These are phyloP conservation scores for Sugiyamaella novakii DNA, from an alignment of 1,139 yeast species.

Conservation along the genomic window DNA sequence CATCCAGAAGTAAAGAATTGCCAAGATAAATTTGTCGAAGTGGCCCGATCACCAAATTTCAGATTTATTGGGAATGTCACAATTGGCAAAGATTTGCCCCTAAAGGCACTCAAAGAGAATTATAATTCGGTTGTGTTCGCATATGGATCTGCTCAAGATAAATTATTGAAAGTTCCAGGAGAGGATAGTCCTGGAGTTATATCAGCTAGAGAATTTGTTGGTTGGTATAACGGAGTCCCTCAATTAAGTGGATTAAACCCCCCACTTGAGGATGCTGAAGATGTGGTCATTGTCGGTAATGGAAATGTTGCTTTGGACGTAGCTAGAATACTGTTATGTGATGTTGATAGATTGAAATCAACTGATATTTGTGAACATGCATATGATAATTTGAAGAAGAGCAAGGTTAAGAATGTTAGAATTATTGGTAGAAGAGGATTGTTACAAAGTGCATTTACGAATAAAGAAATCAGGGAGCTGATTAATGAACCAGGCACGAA, in stretches of 20 bases:
- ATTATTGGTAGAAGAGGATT: constrained; percentile 88
- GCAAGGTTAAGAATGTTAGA: constrained; percentile 62
- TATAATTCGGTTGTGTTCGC: constrained; percentile 79
- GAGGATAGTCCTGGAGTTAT: constrained; percentile 62
- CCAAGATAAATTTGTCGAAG: constrained; percentile 67
- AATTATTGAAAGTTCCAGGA: constrained; percentile 61
- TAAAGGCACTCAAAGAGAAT: constrained; percentile 52
- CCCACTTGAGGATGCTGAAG: constrained; percentile 58
- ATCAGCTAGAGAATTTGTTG: constrained; percentile 86
- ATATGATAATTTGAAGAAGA: constrained; percentile 51
- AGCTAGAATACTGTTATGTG: constrained; percentile 72
- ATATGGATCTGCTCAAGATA: constrained; percentile 78
- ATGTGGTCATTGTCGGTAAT: constrained; percentile 86
- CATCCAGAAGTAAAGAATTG: constrained; percentile 94
- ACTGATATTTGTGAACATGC: constrained; percentile 80
- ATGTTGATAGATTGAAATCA: constrained; percentile 48
- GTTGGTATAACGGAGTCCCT: constrained; percentile 96
- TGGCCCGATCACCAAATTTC: constrained; percentile 53
- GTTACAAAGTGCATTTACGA: constrained; percentile 79
- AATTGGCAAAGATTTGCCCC: constrained; percentile 60
- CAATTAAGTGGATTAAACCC: constrained; percentile 52
- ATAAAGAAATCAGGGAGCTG: constrained; percentile 86
- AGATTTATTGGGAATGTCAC: constrained; percentile 75
- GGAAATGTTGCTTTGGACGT: constrained; percentile 98
- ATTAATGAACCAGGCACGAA: constrained; percentile 62